A percentile compares a stretch with the other conserved stretches of the same genome.
Evolutionary conservation across 2,329 filamentous ascomycete genomes (phyloP).

Genomic region (Juglanconis sp.): DNA sequence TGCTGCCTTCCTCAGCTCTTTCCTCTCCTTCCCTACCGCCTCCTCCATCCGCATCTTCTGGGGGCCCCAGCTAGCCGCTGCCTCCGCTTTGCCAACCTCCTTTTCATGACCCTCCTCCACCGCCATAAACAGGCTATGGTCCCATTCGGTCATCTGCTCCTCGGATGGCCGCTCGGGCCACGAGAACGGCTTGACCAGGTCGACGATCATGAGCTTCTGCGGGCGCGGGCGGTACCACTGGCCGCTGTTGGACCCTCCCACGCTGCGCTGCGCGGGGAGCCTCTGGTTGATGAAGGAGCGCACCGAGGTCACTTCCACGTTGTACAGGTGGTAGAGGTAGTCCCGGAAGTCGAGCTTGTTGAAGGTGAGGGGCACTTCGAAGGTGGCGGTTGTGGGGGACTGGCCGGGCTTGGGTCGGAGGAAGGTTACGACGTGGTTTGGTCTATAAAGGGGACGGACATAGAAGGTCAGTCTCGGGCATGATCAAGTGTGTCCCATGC

Average conservation of each 20-base stretch:
- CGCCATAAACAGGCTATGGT: conserved; percentile 55
- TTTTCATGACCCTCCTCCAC: conserved; percentile 47
- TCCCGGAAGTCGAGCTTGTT: conserved; percentile 96
- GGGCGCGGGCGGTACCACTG: conserved; percentile 67
- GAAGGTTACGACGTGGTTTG: conserved; percentile 76
- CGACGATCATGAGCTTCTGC: conserved; percentile 91
- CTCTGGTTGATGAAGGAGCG: conserved; percentile 77
- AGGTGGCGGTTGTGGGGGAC: conserved; percentile 79
- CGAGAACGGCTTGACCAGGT: conserved; percentile 81
- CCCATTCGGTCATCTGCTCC: conserved; percentile 59
- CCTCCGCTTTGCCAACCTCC: background rate
- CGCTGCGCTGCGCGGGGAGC: conserved; percentile 53
- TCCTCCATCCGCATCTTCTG: conserved; percentile 30
- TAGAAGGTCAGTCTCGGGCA: background rate
- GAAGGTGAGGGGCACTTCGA: conserved; percentile 86
- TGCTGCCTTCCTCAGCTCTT: conserved; percentile 55
- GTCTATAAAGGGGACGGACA: conserved; percentile 48
- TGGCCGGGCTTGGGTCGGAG: conserved; percentile 66
- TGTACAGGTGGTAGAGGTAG: conserved; percentile 87
- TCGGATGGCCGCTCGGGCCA: conserved; percentile 69
- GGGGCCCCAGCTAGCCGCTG: background rate
- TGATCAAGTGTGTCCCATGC: background rate
- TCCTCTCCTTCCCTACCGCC: conserved; percentile 35
- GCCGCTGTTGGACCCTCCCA: conserved; percentile 41
- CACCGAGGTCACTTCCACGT: conserved; percentile 67